Base-by-base conservation (phyloP, 2,329 filamentous ascomycete genomes). In the Penicillium sp. region DNA sequence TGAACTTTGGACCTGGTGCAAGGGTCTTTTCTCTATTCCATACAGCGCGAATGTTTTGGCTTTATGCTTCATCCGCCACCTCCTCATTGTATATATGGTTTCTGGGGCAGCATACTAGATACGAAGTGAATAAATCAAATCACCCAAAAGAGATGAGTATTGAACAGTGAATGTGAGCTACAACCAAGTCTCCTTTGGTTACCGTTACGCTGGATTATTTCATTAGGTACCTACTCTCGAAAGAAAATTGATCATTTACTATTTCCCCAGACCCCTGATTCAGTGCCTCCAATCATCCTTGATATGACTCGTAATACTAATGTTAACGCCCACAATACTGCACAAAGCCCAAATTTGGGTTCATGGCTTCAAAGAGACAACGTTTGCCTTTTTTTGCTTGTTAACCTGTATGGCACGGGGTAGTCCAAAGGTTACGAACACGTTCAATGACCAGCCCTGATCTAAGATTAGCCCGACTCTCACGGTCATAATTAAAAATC, bases 221-320 rank as follows among this genome's bases (percentile, higher is more conserved):
- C 18, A 18, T 18, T 18, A 18, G 18, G 18, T 18, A 18, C 18
- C 18, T 18, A 18, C 18, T 18, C 18, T 18, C 18, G 18, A 18
- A 18, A 36, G 6, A 13, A 21, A 47, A 14, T 21, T 52, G 9
- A 13, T 14, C 11, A 39, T 40, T 40, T 11, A 14, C 14, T 10
- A 45, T 18, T 31, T 39, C 34, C 34, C 34, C 43, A 27, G 27
- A n/a, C 18, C 18, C 42, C 47, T 50, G 34, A 29, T 21, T 44
- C 40, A 8, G 31, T 13, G 6, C 9, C 11, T 47, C 31, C 18
- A 14, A 50, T 82, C 47, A 27, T 83, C 75, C 3, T 67, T 70
- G 47, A 46, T 24, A 42, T 46, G 55, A 38, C 38, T 21, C 36
- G 9, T 38, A 21, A 34, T 16, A 9, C 84, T 84, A 36, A 81